These are phyloP conservation scores for Rhododendron vialii DNA, from an alignment of 148 eudicot species.

Conservation along the genomic window DNA sequence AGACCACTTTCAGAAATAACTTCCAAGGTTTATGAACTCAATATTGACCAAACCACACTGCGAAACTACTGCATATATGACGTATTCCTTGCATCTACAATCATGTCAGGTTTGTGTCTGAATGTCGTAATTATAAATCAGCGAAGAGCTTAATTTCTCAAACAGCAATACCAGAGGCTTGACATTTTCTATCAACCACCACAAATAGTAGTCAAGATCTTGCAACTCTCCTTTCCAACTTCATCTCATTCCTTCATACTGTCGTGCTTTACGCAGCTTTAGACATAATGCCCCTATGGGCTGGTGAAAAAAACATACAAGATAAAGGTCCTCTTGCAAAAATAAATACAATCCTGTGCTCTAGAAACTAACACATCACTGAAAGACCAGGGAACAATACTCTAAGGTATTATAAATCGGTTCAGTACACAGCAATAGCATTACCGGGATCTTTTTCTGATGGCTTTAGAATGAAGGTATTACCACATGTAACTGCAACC, in stretches of 20 bases:
- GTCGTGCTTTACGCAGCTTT: background rate
- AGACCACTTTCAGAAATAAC: background rate
- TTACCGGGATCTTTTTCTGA: constrained; percentile 75
- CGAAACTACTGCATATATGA: background rate
- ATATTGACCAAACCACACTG: background rate
- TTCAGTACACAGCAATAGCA: background rate
- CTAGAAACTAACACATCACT: too few species aligned
- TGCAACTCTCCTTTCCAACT: background rate
- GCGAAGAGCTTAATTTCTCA: background rate
- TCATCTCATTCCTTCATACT: background rate
- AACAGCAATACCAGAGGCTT: background rate
- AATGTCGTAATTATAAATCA: background rate
- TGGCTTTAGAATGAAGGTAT: constrained; percentile 65
- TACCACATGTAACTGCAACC: constrained; percentile 58
- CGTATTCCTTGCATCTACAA: background rate
- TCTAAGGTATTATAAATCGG: background rate
- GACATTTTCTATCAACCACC: background rate
- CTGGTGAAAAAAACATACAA: background rate
- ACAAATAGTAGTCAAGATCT: background rate
- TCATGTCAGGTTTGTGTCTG: background rate
- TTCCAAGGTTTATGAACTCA: background rate
- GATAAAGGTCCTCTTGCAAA: background rate
- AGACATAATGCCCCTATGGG: background rate
- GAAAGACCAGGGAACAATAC: background rate
- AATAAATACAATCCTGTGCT: background rate